phyloP scores from a whole-genome alignment of 306 rosid species.

The Albizia julibrissin region DNA sequence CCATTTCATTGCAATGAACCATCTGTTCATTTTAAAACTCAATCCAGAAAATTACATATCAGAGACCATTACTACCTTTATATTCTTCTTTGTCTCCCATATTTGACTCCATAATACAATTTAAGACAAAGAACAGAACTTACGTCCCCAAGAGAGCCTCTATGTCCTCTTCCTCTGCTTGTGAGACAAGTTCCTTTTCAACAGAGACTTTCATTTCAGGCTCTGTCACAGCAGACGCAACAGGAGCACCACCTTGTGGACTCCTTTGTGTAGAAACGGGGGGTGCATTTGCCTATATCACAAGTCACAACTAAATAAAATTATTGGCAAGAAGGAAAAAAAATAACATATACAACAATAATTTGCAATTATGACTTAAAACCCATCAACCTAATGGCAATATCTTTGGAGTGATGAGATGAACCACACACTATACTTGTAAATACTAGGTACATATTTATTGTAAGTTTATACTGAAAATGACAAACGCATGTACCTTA shows the following conservation, averaged over 20 bases:
- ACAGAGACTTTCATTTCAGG: slow-evolving; percentile 83
- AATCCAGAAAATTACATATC: slow-evolving; percentile 17
- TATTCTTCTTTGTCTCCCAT: slow-evolving; percentile 16
- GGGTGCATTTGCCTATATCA: slow-evolving; percentile 73
- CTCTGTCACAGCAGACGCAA: slow-evolving; percentile 60
- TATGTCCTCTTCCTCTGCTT: slow-evolving; percentile 99
- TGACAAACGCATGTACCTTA: slow-evolving; percentile 62
- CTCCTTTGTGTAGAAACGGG: slow-evolving; percentile 53
- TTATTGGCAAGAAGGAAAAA: background rate
- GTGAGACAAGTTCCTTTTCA: slow-evolving; percentile 96
- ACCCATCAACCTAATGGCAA: slow-evolving; percentile 5
- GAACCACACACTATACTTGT: slow-evolving; percentile 9
- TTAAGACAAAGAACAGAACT: slow-evolving; percentile 43
- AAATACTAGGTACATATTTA: slow-evolving; percentile 12
- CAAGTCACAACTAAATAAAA: slow-evolving; percentile 35
- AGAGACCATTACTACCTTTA: slow-evolving; percentile 14
- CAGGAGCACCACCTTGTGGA: slow-evolving; percentile 68
- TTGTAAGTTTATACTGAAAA: slow-evolving; percentile 27
- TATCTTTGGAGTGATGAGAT: slow-evolving; percentile 8
- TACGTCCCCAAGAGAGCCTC: slow-evolving; percentile 99
- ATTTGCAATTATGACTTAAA: slow-evolving; percentile 23
- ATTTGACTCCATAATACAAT: slow-evolving; percentile 26
- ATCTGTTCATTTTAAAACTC: slow-evolving; percentile 6
- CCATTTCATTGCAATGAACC: background rate
- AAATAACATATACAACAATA: slow-evolving; percentile 6